A percentile compares a stretch with the other conserved stretches of the same genome.
Evolutionary conservation across 1,284 basidiomycete species (phyloP).

Genomic region (Microbotryum saponariae): DNA sequence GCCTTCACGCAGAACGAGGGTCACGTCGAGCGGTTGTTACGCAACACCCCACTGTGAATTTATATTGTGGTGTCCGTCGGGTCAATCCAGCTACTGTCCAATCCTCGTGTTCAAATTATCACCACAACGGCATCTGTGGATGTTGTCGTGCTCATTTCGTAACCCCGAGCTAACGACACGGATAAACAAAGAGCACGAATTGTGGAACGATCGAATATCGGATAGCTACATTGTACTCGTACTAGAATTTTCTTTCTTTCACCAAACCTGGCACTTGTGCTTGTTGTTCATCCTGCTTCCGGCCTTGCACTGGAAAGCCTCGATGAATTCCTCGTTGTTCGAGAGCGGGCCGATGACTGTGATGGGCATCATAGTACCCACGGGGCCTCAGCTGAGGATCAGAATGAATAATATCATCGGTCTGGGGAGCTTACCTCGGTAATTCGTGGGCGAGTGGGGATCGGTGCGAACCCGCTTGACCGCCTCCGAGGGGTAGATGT

Average conservation of each 20-base stretch:
- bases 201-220: not conserved
- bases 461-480: constrained; percentile 69
- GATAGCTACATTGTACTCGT: not conserved
- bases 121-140: no score
- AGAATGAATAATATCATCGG: no score
- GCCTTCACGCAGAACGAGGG: no score
- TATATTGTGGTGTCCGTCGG: no score
- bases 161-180: not conserved
- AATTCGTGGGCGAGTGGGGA: constrained; percentile 66
- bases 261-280: constrained; percentile 30
- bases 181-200: not conserved
- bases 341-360: constrained; percentile 35
- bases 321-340: constrained; percentile 33
- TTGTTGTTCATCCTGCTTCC: constrained; percentile 31
- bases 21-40: no score
- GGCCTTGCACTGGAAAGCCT: constrained; percentile 33
- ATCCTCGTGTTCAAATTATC: no score
- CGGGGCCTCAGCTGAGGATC: no score
- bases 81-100: no score
- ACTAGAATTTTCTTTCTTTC: no score
- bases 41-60: no score
- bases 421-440: constrained; percentile 15
- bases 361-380: not conserved
- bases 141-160: no score
- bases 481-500: constrained; percentile 60